Percentiles rank a stretch among this genome's conserved stretches.
phyloP scores from a whole-genome alignment of 1,139 yeast genomes.

The Geotrichum fermentans region DNA sequence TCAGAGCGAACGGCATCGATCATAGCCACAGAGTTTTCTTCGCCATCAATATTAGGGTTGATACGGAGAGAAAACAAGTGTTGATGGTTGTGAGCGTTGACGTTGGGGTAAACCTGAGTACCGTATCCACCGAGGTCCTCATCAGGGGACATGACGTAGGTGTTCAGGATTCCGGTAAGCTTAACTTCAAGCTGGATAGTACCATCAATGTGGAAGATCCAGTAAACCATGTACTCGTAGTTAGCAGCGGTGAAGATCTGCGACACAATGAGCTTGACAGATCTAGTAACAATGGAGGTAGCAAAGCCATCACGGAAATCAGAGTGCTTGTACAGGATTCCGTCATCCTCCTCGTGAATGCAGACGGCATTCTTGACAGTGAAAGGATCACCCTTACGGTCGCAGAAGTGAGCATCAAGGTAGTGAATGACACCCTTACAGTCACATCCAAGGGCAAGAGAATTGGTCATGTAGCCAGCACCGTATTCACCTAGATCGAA shows the following conservation, averaged over 20 bases:
- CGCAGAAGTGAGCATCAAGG: slow-evolving; percentile 67
- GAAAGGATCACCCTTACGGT: slow-evolving; percentile 61
- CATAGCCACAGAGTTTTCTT: slow-evolving; percentile 65
- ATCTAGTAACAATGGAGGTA: slow-evolving; percentile 70
- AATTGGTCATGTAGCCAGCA: slow-evolving; percentile 80
- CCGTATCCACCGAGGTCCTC: slow-evolving; percentile 74
- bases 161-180: slow-evolving; percentile 72
- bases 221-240: slow-evolving; percentile 78
- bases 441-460: slow-evolving; percentile 73
- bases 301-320: slow-evolving; percentile 78
- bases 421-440: slow-evolving; percentile 82
- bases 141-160: slow-evolving; percentile 56
- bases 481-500: slow-evolving; percentile 85
- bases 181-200: slow-evolving; percentile 72
- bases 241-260: slow-evolving; percentile 83
- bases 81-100: slow-evolving; percentile 81
- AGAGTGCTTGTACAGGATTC: slow-evolving; percentile 71
- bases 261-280: slow-evolving; percentile 65
- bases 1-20: slow-evolving; percentile 62
- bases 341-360: slow-evolving; percentile 82
- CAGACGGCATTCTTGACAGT: slow-evolving; percentile 74
- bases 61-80: slow-evolving; percentile 75
- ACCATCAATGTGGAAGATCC: slow-evolving; percentile 81
- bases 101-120: slow-evolving; percentile 72
- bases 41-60: slow-evolving; percentile 79